Conservation (phyloP, 345 rosid genomes). For the Cardamine chenopodiifolia region DNA sequence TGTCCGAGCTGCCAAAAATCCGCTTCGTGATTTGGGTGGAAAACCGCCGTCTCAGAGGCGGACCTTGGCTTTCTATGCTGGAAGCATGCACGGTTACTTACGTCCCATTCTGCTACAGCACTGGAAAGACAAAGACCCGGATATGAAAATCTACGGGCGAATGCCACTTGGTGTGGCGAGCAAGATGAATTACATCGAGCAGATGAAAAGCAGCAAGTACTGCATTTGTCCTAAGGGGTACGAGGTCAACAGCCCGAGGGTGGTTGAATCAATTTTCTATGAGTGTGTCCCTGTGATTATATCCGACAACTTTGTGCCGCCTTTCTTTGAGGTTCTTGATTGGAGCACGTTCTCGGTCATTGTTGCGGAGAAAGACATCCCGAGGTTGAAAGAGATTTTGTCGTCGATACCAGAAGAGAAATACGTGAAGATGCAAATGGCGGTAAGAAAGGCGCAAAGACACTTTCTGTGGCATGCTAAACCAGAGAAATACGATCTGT, state of each 20-base stretch:
- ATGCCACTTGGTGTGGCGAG: slow-evolving; percentile 90
- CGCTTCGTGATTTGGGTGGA: slow-evolving; percentile 88
- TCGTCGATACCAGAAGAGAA: slow-evolving; percentile 65
- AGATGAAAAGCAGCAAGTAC: slow-evolving; percentile 93
- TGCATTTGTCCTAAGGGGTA: slow-evolving; percentile 92
- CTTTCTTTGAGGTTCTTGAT: slow-evolving; percentile 81
- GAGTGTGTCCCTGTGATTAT: slow-evolving; percentile 91
- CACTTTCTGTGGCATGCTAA: slow-evolving; percentile 91
- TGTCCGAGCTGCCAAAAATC: slow-evolving; percentile 87
- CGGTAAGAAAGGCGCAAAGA: slow-evolving; percentile 71
- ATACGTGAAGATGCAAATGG: slow-evolving; percentile 69
- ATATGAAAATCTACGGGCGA: slow-evolving; percentile 76
- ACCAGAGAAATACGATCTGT: slow-evolving; percentile 83
- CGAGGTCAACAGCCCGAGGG: slow-evolving; percentile 96
- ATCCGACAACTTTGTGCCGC: slow-evolving; percentile 89
- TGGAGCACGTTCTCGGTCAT: slow-evolving; percentile 77
- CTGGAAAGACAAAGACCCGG: slow-evolving; percentile 87
- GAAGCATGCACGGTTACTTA: slow-evolving; percentile 80
- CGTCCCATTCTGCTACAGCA: slow-evolving; percentile 68
- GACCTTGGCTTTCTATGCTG: slow-evolving; percentile 90
- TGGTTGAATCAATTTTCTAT: slow-evolving; percentile 83
- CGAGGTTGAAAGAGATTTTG: slow-evolving; percentile 64
- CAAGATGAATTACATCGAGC: slow-evolving; percentile 87
- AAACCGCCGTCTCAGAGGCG: slow-evolving; percentile 68
- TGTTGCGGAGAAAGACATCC: slow-evolving; percentile 83